Evolutionary conservation across 441 rosid species (phyloP), one percentile per base, ranked within the genome.

Genomic region (Rhodomyrtus psidioides): DNA sequence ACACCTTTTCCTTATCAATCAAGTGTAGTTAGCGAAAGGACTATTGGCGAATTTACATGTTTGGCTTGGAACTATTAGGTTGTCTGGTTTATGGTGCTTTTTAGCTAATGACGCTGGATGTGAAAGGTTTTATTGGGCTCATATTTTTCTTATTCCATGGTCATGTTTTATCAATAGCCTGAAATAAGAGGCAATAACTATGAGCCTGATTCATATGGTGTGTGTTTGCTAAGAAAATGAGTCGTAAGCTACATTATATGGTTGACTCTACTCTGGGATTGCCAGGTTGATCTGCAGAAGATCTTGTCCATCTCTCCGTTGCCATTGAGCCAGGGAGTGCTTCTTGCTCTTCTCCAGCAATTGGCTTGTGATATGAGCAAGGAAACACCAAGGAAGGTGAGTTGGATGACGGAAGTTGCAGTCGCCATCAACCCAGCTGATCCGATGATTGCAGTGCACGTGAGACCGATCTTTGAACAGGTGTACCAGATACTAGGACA

Each of bases 351-450:
- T 83, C 89, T 95, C 28, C 98, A 95, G 90, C 98, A 95, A 74
- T 84, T 95, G 88, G 93, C 96, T 58, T 95, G 94, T 65, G 98
- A 95, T 88, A 90, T 94, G 75, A 89, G 84, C 58, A 94, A 90
- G 16, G 96, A 91, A 42, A 93, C 94, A 6, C 55, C 88, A 0
- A 90, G 85, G 87, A 94, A 95, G 87, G 59, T 94, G 62, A 84
- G 89, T 53, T 95, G 98, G 98, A 94, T 95, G 96, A 93, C 93
- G 27, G 97, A 94, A 42, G 96, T 93, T 83, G 93, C 95, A 26
- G 91, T 91, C 53, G 94, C 91, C 62, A 93, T 95, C 89, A 93
- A 89, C 90, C 95, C 96, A 0, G 83, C 87, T n/a, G 97, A 95
- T 86, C 93, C 92, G 16, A 89, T 90, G 91, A 93, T 95, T 23